Base-by-base conservation (phyloP, 75 land plant genomes). In the Selaginella moellendorffii region DNA sequence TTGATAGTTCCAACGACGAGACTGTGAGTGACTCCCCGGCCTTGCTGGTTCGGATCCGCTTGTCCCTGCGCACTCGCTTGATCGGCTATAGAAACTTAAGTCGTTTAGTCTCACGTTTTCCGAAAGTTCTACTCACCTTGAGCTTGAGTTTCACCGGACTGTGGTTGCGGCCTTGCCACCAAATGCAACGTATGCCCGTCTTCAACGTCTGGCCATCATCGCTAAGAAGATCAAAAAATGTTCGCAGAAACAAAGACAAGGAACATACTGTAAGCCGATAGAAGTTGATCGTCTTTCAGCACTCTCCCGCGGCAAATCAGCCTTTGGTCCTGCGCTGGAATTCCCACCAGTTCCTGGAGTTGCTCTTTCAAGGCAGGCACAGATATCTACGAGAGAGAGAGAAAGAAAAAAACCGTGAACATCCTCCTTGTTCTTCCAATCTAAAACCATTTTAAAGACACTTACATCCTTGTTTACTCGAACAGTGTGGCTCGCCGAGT, bases 131-230 rank as follows among this genome's bases (percentile, higher is more conserved):
- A n/a, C n/a, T n/a, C n/a, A n/a, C n/a, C 25, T 23, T 25, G 36
- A 65, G 60, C 67, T 54, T 65, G 67, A 59, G 27, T 22, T 56
- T 65, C 67, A 56, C 60, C 71, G 28, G 77, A 30, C 53, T 83
- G 68, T 29, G 85, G 62, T 19, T 69, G 77, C 53, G 78, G 56
- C 36, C 96, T 71, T 27, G 78, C 91, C 30, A 95, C 99, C 70
- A 95, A 61, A 79, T 95, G 99, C 66, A 95, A 72, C 12, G 99
- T 90, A 68, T 95, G 99, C 1, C 98, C 98, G 81, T 89, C 90
- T 81, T 93, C 98, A 26, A 93, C 98, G 72, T 93, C 98, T 93
- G n/a, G 14, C 46, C 46, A 36, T 36, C 46, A 36, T 14, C 46
- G 14, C 46, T 36, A 5, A 5, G 46, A 36, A 36, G 5, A 36